Conservation (phyloP, 306 rosid genomes). For the Prunus persica region DNA sequence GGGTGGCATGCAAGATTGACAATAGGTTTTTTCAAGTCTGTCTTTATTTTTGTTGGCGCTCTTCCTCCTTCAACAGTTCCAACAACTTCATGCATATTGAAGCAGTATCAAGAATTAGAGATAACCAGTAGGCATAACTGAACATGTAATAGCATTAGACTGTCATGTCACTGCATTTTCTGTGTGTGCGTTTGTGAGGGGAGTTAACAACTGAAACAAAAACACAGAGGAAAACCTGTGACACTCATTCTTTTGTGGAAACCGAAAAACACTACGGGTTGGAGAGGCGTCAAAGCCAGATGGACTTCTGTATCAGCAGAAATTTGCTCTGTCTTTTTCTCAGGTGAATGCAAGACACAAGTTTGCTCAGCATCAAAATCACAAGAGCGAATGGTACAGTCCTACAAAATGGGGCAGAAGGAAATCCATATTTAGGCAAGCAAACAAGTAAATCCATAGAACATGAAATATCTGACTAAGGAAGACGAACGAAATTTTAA, state of each 20-base stretch:
- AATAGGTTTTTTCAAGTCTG: conserved; percentile 94
- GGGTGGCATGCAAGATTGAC: conserved; percentile 99
- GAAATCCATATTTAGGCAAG: conserved; percentile 12
- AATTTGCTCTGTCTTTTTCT: conserved; percentile 78
- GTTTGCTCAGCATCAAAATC: conserved; percentile 99
- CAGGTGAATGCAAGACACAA: conserved; percentile 91
- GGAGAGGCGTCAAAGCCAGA: conserved; percentile 91
- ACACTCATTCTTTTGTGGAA: conserved; percentile 94
- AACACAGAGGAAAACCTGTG: conserved; percentile 56
- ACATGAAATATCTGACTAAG: background rate
- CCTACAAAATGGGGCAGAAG: conserved; percentile 48
- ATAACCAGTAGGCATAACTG: conserved; percentile 10
- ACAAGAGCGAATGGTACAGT: conserved; percentile 92
- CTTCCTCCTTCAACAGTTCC: conserved; percentile 98
- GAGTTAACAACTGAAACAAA: background rate
- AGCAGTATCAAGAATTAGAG: conserved; percentile 28
- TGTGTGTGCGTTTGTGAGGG: background rate
- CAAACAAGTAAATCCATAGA: conserved; percentile 15
- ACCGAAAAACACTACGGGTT: conserved; percentile 86
- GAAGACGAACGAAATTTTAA: background rate
- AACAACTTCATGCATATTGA: conserved; percentile 67
- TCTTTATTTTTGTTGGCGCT: conserved; percentile 89
- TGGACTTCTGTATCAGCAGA: conserved; percentile 88
- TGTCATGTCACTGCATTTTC: background rate
- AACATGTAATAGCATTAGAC: background rate